Conservation (phyloP, 257 asterid genomes). For the Thymus quinquecostatus region DNA sequence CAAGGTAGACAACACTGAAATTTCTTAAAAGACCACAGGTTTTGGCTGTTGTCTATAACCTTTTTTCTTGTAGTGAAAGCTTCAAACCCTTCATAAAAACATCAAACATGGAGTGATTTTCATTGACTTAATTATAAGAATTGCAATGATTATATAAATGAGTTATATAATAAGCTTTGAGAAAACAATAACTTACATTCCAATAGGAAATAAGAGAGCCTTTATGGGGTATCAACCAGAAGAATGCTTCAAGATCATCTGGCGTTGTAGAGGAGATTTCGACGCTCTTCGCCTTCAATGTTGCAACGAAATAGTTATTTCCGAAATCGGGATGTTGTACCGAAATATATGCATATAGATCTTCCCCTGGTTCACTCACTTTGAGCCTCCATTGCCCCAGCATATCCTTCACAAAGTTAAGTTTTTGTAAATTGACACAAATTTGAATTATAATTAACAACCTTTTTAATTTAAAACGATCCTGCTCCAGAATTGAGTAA, state of each 20-base stretch:
- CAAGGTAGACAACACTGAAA: no score
- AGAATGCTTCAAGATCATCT: conserved; percentile 50
- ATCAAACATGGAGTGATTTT: background rate
- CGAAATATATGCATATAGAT: conserved; percentile 43
- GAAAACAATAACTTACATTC: conserved; percentile 49
- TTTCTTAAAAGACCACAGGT: no score
- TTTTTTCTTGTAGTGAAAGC: conserved; percentile 16
- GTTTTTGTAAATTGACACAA: no score
- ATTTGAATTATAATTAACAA: no score
- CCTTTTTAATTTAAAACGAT: no score
- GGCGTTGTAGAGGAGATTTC: conserved; percentile 17
- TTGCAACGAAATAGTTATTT: conserved; percentile 54
- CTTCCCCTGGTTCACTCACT: conserved; percentile 57
- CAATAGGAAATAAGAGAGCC: conserved; percentile 62
- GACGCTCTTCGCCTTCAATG: conserved; percentile 59
- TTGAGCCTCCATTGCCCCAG: conserved; percentile 58
- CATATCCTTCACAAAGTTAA: conserved; percentile 52
- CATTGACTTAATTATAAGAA: no score
- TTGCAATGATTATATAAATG: background rate
- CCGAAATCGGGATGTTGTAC: conserved; percentile 68
- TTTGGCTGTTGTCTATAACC: no score
- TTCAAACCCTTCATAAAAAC: conserved; percentile 43
- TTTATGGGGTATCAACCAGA: conserved; percentile 74
- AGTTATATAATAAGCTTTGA: background rate
- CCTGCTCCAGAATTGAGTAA: no score